Base-by-base conservation (phyloP, 192 early-diverging fungal species). In the Rhizoclosmatium globosum region DNA sequence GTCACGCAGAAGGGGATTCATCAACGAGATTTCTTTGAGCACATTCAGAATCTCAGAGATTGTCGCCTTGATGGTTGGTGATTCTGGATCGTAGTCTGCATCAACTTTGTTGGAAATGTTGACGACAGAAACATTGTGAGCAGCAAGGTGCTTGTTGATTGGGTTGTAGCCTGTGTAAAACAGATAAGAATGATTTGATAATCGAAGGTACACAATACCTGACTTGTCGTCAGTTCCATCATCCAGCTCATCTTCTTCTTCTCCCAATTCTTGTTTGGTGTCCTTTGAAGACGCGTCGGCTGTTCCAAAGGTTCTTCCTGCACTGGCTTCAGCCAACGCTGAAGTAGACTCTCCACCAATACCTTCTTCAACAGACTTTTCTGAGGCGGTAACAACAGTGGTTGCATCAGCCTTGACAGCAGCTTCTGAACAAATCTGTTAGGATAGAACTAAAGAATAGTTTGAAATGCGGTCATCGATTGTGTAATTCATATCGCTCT, bases 1-100 rank as follows among this genome's bases (percentile, higher is more conserved):
- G 85, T 99, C 98, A 44, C 98, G 91, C 85, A 99, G 94, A 56
- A 99, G 91, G 9, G 96, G 95, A 81, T 98, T 99, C 80, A 97
- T 82, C 6, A 92, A 88, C 4, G 95, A 95, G 74, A 99, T 98
- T 82, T 99, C 98, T 82, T 96, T 96, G 79, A 99, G 93, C 9
- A 97, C 96, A 2, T 95, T 94, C 6, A 99, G 93, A 71, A 98
- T 97, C 84, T 99, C 98, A 0, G 93, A 94, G 41, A 95, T 96
- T 43, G 94, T 93, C 38, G 98, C 98, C 43, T 95, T 94, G 45
- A 99, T 89, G 7, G 95, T 86, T 60, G 92, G 89, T 79, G 94
- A 94, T 83, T 94, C 95, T 62, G 92, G 86, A 57, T 94, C 93
- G 83, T 95, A 98, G 4, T 93, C 91, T 77, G 93, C 86, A 75